Conservation (phyloP, 306 rosid species). For the Cicer judaicum region DNA sequence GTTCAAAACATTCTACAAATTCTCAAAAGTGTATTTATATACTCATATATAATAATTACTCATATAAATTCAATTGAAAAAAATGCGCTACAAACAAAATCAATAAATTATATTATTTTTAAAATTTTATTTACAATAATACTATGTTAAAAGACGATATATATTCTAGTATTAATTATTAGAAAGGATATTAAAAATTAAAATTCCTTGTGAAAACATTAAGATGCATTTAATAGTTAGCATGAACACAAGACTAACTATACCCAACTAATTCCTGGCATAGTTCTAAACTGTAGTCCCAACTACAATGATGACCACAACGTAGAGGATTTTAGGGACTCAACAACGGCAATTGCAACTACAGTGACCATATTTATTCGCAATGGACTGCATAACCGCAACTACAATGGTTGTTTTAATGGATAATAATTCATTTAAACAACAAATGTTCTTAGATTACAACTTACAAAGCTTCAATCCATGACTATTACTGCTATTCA, state of each 20-base stretch:
- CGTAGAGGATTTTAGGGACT: background rate
- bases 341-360: background rate
- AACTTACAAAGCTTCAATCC: background rate
- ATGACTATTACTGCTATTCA: background rate
- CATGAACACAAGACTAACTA: constrained; percentile 1
- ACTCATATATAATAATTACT: no score
- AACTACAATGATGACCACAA: background rate
- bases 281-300: background rate
- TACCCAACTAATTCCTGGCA: background rate
- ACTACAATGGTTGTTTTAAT: background rate
- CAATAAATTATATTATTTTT: no score
- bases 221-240: constrained; percentile 15
- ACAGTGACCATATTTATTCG: background rate
- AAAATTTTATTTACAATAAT: no score
- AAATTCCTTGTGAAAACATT: constrained; percentile 1
- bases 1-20: no score
- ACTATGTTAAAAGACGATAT: no score
- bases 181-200: background rate
- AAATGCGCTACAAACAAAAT: no score
- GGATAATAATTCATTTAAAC: background rate
- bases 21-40: no score
- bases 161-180: no score
- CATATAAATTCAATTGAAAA: no score
- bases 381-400: background rate
- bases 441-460: background rate